Evolutionary conservation across 2,329 filamentous ascomycete genomes (phyloP).

Genomic region (Ophiocordyceps sinensis): DNA sequence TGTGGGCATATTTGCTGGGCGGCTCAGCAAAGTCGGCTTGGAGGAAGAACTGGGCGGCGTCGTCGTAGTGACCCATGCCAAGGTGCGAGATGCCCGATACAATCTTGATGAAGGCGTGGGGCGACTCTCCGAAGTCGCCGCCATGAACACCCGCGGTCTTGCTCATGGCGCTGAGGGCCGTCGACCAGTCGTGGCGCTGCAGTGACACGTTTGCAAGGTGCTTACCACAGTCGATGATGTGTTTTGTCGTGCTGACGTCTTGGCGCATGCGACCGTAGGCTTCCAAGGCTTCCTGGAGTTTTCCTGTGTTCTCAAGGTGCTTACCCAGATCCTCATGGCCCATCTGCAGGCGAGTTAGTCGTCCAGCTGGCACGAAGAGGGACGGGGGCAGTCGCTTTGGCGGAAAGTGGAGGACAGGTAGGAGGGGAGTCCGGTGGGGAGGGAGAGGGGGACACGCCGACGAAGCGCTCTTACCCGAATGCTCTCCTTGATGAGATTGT

Average conservation of each 20-base stretch:
- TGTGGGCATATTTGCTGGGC: slow-evolving; percentile 48
- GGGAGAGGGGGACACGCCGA: too few relatives aligned
- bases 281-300: slow-evolving; percentile 57
- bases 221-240: slow-evolving; percentile 70
- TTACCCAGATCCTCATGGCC: slow-evolving; percentile 83
- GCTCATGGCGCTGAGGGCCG: slow-evolving; percentile 40
- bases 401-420: too few relatives aligned
- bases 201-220: slow-evolving; percentile 64
- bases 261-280: slow-evolving; percentile 79
- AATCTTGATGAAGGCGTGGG: slow-evolving; percentile 36
- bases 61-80: slow-evolving; percentile 30
- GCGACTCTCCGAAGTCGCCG: slow-evolving; percentile 29
- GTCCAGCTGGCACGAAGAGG: background rate
- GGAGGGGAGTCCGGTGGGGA: background rate
- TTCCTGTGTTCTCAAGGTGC: slow-evolving; percentile 68
- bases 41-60: slow-evolving; percentile 62
- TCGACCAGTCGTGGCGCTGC: slow-evolving; percentile 64
- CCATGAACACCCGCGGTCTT: slow-evolving; percentile 46
- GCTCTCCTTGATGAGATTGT: slow-evolving; percentile 94
- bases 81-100: slow-evolving; percentile 36
- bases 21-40: slow-evolving; percentile 35
- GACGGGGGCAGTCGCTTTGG: too few relatives aligned
- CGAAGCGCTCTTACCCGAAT: slow-evolving; percentile 48
- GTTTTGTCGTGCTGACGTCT: slow-evolving; percentile 69
- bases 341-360: slow-evolving; percentile 45